These are phyloP conservation scores for Neopestalotiopsis clavispora DNA, from an alignment of 2,329 filamentous ascomycete genomes.

Conservation along the genomic window DNA sequence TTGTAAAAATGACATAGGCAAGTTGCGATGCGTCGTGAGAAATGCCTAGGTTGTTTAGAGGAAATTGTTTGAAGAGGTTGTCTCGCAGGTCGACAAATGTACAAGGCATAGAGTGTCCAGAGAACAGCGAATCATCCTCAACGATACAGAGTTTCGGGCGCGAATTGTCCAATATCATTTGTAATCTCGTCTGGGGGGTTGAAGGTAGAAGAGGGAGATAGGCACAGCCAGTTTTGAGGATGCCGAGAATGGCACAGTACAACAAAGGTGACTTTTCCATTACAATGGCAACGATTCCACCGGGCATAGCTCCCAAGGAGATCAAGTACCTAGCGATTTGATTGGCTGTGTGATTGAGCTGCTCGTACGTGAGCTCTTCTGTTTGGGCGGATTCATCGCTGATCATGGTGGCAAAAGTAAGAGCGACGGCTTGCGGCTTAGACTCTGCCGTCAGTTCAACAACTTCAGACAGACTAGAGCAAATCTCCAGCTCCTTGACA, in stretches of 20 bases:
- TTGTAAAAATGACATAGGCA: constrained; percentile 83
- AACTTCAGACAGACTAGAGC: constrained; percentile 51
- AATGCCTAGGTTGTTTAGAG: constrained; percentile 42
- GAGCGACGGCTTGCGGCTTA: constrained; percentile 60
- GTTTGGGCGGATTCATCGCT: constrained; percentile 38
- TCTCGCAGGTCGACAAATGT: constrained; percentile 40
- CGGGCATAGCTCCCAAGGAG: constrained; percentile 48
- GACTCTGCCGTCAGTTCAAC: constrained; percentile 58
- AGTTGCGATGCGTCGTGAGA: constrained; percentile 52
- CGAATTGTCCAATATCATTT: constrained; percentile 67
- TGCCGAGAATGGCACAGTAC: constrained; percentile 76
- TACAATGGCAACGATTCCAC: constrained; percentile 71
- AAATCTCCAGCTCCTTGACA: constrained; percentile 37
- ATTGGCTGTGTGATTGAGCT: constrained; percentile 70
- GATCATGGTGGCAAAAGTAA: constrained; percentile 65
- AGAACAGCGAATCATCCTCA: constrained; percentile 35
- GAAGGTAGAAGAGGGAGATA: constrained; percentile 81
- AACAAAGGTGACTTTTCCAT: constrained; percentile 78
- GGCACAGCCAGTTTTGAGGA: constrained; percentile 75
- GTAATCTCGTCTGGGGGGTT: constrained; percentile 66
- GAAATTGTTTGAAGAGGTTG: constrained; percentile 32
- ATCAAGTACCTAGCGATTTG: constrained; percentile 62
- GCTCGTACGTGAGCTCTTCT: constrained; percentile 62
- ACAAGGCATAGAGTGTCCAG: constrained; percentile 24
- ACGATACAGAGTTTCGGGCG: constrained; percentile 51